Evolutionary conservation across 176 grass and related monocot genomes (phyloP).

Genomic region (Themeda triandra): DNA sequence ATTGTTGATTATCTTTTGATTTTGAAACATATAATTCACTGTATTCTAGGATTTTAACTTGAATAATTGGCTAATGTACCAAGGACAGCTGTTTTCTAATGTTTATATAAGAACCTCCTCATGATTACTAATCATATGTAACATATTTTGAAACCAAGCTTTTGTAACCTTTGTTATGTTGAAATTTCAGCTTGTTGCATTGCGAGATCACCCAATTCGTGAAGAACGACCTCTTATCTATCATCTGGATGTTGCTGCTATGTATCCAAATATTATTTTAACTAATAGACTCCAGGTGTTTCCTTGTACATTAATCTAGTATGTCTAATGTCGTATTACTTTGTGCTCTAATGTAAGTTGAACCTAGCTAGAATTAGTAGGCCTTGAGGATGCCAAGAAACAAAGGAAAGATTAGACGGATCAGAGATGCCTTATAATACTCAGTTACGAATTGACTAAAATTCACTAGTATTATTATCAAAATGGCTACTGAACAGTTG

Average conservation of each 20-base stretch:
- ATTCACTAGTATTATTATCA: background rate
- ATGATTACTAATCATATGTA: background rate
- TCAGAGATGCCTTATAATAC: background rate
- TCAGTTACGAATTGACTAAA: background rate
- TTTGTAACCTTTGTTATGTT: conserved; percentile 32
- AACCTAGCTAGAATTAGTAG: background rate
- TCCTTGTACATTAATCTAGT: conserved; percentile 16
- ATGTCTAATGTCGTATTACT: conserved; percentile 2
- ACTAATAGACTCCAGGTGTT: conserved; percentile 96
- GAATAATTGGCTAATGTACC: conserved; percentile 20
- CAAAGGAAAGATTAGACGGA: background rate
- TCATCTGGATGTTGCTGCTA: conserved; percentile 99
- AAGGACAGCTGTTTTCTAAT: conserved; percentile 6
- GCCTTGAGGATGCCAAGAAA: background rate
- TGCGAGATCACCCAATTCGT: conserved; percentile 76
- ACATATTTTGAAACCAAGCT: conserved; percentile 22
- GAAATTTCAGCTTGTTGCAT: conserved; percentile 73
- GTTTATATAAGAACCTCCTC: background rate
- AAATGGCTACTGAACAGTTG: background rate
- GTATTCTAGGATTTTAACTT: background rate
- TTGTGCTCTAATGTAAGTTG: background rate
- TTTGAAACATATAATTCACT: background rate
- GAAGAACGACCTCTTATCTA: conserved; percentile 97
- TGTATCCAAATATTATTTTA: conserved; percentile 99
- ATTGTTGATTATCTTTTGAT: conserved; percentile 12